Percentiles rank a stretch among this genome's conserved stretches.
These are phyloP conservation scores for Coniochaeta sp. DNA, from an alignment of 2,329 filamentous ascomycete genomes.

Conservation along the genomic window DNA sequence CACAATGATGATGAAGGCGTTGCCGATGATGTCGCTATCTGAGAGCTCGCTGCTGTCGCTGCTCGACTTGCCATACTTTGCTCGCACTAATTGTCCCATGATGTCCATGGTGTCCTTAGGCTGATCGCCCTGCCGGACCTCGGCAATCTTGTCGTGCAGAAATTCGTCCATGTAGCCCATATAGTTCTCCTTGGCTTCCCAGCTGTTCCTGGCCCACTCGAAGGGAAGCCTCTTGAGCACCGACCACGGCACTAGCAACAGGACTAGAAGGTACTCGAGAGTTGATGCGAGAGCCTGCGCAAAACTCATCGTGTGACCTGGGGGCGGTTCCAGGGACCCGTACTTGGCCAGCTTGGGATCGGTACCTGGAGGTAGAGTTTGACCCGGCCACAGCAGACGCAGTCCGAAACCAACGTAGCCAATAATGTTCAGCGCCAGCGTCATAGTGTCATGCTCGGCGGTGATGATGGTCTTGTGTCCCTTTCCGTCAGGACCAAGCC, in stretches of 20 bases:
- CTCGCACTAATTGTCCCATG: conserved; percentile 41
- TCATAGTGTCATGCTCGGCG: conserved; percentile 59
- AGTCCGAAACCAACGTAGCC: conserved; percentile 66
- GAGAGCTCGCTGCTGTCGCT: conserved; percentile 27
- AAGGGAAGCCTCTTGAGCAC: conserved; percentile 43
- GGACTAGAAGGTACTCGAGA: conserved; percentile 54
- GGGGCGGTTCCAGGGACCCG: conserved; percentile 33
- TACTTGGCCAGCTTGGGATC: conserved; percentile 42
- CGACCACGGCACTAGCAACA: conserved; percentile 53
- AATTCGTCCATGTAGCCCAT: conserved; percentile 63
- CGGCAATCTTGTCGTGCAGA: conserved; percentile 50
- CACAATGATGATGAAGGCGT: conserved; percentile 60
- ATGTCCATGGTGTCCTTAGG: conserved; percentile 42
- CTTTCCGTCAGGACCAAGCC: conserved; percentile 37
- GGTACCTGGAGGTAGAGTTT: conserved; percentile 35
- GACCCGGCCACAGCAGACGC: conserved; percentile 53
- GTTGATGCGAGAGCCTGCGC: conserved; percentile 52
- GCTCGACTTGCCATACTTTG: conserved; percentile 25
- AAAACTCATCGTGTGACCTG: conserved; percentile 58
- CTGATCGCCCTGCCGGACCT: conserved; percentile 18
- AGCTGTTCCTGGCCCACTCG: conserved; percentile 40
- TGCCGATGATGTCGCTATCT: conserved; percentile 62
- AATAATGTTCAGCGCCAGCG: conserved; percentile 47
- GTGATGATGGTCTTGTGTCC: conserved; percentile 40
- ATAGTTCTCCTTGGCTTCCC: conserved; percentile 54